A percentile compares a stretch with the other conserved stretches of the same genome.
These are phyloP conservation scores for Penicillium arizonense DNA, from an alignment of 495 filamentous ascomycete species.

Conservation along the genomic window DNA sequence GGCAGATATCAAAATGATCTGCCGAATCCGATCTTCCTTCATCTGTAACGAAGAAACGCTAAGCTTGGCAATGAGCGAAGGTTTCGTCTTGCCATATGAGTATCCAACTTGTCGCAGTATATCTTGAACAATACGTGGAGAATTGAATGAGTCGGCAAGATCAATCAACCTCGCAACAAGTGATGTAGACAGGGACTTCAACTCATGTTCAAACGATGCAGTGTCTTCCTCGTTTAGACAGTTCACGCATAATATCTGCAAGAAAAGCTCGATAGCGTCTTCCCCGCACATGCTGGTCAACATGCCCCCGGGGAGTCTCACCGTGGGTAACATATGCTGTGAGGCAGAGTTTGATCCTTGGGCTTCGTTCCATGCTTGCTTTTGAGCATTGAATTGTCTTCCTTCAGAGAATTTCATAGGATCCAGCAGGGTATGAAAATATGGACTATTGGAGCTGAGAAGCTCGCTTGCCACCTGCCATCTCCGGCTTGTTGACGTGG, in stretches of 20 bases:
- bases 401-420: slow-evolving; percentile 49
- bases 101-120: slow-evolving; percentile 23
- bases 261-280: slow-evolving; percentile 39
- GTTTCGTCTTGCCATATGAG: slow-evolving; percentile 28
- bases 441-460: slow-evolving; percentile 37
- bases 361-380: slow-evolving; percentile 10
- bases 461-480: slow-evolving; percentile 38
- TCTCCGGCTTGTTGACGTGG: slow-evolving; percentile 11
- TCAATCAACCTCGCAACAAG: slow-evolving; percentile 34
- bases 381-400: slow-evolving; percentile 30
- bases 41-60: slow-evolving; percentile 26
- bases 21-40: slow-evolving; percentile 42
- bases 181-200: slow-evolving; percentile 27
- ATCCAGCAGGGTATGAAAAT: slow-evolving; percentile 47
- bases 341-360: neutral
- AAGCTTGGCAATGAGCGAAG: slow-evolving; percentile 21
- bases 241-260: slow-evolving; percentile 32
- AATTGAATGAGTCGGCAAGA: slow-evolving; percentile 39
- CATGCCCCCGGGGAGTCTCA: slow-evolving; percentile 24
- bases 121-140: slow-evolving; percentile 20
- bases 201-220: slow-evolving; percentile 18
- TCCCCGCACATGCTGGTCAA: slow-evolving; percentile 25
- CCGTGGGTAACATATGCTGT: slow-evolving; percentile 21
- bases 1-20: slow-evolving; percentile 35
- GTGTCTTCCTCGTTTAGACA: slow-evolving; percentile 22